Evolutionary conservation across 805 yeast genomes (phyloP), one percentile per base, ranked within the genome.

Genomic region (Groenewaldozyma tartarivorans): DNA sequence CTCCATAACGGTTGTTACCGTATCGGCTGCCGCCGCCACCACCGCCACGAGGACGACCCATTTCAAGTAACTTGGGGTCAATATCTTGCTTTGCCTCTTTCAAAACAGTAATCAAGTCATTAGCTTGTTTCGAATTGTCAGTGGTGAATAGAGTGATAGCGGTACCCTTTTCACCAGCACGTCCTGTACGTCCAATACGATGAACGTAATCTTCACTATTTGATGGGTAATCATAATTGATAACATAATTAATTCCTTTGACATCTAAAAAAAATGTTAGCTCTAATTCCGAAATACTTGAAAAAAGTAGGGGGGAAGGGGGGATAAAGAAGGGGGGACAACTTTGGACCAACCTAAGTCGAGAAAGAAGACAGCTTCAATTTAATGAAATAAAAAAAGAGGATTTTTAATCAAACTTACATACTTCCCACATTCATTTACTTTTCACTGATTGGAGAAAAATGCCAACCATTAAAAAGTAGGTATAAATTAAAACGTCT

Each of bases 101-200:
- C 73, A 92, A 74, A 57, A 92, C 88, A 56, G 82, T 80, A 56
- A 90, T 75, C 60, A 92, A 74, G 57, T 86, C 92, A 56, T 84
- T 82, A 53, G 97, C 96, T 66, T 87, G 75, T 68, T 81, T 77
- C 54, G 85, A 70, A 72, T 87, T 85, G 51, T 72, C 88, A 50
- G 77, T 82, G 45, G 96, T 86, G 75, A 92, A 92, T 64, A 90
- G 77, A 5, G 97, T 85, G 51, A 87, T 77, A 42, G 98, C 96
- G 48, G 92, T 88, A 75, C 98, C 98, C 48, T 74, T 72, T 48
- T 87, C 79, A 64, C 97, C 97, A 52, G 96, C 98, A 77, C 98
- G 86, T 64, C 98, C 98, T 50, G 98, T 88, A 77, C 96, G 88
- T 66, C 98, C 98, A 60, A 90, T 92, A 71, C 98, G 79, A 66